Conservation (phyloP, 306 rosid genomes). For the Vigna hirtella region DNA sequence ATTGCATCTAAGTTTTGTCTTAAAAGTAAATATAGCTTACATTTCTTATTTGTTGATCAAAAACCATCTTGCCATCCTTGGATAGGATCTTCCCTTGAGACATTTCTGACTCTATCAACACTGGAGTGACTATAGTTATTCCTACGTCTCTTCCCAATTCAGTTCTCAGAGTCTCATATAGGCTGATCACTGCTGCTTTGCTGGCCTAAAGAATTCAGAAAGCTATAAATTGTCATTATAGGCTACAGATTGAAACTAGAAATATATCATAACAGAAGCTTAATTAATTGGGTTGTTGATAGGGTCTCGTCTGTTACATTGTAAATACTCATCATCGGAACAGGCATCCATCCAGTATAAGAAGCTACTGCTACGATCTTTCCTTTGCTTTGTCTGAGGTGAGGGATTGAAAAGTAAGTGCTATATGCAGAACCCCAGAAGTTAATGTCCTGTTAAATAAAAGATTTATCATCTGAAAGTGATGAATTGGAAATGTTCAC, state of each 20-base stretch:
- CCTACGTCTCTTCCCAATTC: constrained; percentile 70
- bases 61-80: constrained; percentile 52
- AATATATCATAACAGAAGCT: not conserved
- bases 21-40: constrained; percentile 41
- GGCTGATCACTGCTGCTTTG: constrained; percentile 70
- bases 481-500: not conserved
- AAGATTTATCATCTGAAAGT: not conserved
- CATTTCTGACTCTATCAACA: constrained; percentile 68
- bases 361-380: constrained; percentile 68
- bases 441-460: constrained; percentile 59
- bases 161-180: constrained; percentile 63
- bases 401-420: constrained; percentile 65
- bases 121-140: constrained; percentile 71
- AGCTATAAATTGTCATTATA: not conserved
- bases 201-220: constrained; percentile 56
- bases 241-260: not conserved
- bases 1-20: not conserved
- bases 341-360: constrained; percentile 61
- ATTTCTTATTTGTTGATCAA: constrained; percentile 67
- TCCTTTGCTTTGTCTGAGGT: constrained; percentile 60
- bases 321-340: constrained; percentile 62
- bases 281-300: constrained; percentile 13
- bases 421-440: constrained; percentile 69
- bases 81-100: constrained; percentile 65
- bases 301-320: constrained; percentile 49